Conservation (phyloP, 2,329 filamentous ascomycete species). For the Tolypocladium nubicola region DNA sequence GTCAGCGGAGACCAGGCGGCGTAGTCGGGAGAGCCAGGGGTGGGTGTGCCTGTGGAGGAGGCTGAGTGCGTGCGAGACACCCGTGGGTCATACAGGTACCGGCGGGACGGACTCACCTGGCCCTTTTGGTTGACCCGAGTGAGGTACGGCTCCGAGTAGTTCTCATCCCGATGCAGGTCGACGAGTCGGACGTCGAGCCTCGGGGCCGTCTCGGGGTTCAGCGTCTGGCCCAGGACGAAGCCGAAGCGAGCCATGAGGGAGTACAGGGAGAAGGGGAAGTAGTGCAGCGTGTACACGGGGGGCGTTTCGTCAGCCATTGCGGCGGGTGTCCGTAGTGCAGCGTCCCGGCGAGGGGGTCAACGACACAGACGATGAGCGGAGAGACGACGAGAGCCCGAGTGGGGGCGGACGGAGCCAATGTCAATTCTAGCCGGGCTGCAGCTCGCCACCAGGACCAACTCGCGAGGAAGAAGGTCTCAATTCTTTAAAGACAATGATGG, state of each 20-base stretch:
- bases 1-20: neutral
- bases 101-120: slow-evolving; percentile 12
- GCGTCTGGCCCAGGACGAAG: slow-evolving; percentile 12
- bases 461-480: neutral
- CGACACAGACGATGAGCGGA: neutral
- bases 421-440: neutral
- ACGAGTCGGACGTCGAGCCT: slow-evolving; percentile 14
- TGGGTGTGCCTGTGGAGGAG: neutral
- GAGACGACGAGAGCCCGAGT: neutral
- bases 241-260: slow-evolving; percentile 19
- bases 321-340: neutral
- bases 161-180: slow-evolving; percentile 14
- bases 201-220: slow-evolving; percentile 14
- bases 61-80: neutral
- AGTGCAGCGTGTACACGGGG: slow-evolving; percentile 16
- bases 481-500: neutral
- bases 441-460: neutral
- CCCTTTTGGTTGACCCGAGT: slow-evolving; percentile 15
- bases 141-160: slow-evolving; percentile 17
- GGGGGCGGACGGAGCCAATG: neutral
- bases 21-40: neutral
- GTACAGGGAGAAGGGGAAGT: slow-evolving; percentile 19
- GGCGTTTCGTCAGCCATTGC: slow-evolving; percentile 4
- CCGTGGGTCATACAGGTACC: neutral
- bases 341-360: neutral